Conservation (phyloP, 73 alveolate genomes). For the Durusdinium trenchii region DNA sequence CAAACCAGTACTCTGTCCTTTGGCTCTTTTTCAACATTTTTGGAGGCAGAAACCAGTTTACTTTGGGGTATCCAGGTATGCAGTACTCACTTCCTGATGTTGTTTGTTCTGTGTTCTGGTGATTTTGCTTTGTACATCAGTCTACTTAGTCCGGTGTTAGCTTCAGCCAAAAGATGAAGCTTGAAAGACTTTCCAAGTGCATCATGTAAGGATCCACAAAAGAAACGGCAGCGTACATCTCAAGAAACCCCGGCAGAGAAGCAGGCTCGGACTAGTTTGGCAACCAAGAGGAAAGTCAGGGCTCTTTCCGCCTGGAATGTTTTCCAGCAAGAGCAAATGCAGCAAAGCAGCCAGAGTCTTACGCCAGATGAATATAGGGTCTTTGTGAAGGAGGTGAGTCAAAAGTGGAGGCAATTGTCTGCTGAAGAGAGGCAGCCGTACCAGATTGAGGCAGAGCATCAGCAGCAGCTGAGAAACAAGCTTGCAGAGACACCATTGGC, state of each 20-base stretch:
- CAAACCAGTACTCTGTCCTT: not conserved
- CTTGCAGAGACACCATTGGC: conserved; percentile 19
- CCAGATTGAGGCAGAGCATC: conserved; percentile 9
- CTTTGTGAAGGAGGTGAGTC: not conserved
- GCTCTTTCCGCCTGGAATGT: conserved; percentile 29
- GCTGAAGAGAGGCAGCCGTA: not conserved
- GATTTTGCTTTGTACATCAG: too few species aligned
- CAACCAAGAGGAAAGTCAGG: not conserved
- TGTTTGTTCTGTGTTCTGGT: too few species aligned
- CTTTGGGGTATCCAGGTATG: too few species aligned
- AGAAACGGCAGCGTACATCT: not conserved
- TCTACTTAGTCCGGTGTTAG: too few species aligned
- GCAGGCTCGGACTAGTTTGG: not conserved
- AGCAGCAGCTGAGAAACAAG: not conserved
- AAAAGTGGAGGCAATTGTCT: not conserved
- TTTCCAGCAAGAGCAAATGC: not conserved
- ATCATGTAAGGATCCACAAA: too few species aligned
- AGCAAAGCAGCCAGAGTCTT: not conserved
- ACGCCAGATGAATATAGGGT: not conserved
- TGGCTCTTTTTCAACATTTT: too few species aligned
- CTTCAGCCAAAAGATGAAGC: too few species aligned
- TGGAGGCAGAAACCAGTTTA: too few species aligned
- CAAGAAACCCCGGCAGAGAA: not conserved
- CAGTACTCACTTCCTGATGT: too few species aligned
- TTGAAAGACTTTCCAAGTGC: too few species aligned